Evolutionary conservation across 129 eudicot genomes (phyloP).

Genomic region (Rutidosis leptorrhynchoides): DNA sequence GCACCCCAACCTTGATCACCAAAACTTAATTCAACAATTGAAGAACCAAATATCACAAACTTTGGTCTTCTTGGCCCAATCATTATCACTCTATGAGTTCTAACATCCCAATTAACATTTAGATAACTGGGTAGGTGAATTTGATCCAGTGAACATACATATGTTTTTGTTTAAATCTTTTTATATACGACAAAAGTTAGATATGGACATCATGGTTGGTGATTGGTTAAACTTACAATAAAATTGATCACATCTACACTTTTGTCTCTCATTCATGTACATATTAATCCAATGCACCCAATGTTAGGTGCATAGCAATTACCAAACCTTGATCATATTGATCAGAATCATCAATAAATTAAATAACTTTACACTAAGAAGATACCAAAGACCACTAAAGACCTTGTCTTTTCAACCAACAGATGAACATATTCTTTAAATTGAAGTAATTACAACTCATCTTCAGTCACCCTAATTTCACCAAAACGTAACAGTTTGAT

Average conservation of each 20-base stretch:
- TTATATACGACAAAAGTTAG: neutral
- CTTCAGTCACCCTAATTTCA: neutral
- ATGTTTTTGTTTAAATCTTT: neutral
- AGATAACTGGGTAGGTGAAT: neutral
- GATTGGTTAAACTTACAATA: neutral
- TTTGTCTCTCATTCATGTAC: neutral
- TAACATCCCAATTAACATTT: neutral
- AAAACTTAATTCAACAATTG: conserved; percentile 5
- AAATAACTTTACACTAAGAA: neutral
- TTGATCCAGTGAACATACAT: neutral
- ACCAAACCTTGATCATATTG: neutral
- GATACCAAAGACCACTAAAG: neutral
- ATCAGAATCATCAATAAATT: too few relatives aligned
- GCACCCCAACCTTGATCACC: conserved; percentile 2
- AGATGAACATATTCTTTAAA: too few relatives aligned
- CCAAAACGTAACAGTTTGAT: neutral
- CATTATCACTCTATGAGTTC: neutral
- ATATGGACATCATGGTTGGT: neutral
- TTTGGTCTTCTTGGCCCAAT: conserved; percentile 10
- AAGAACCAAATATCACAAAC: neutral
- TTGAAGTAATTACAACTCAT: neutral
- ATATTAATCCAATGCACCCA: neutral
- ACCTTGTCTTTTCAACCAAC: neutral
- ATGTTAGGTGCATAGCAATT: neutral
- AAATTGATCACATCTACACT: neutral